A percentile compares a stretch with the other conserved stretches of the same genome.
Conservation (phyloP, 352 stramenopile species). For the Phytopythium aichiense region DNA sequence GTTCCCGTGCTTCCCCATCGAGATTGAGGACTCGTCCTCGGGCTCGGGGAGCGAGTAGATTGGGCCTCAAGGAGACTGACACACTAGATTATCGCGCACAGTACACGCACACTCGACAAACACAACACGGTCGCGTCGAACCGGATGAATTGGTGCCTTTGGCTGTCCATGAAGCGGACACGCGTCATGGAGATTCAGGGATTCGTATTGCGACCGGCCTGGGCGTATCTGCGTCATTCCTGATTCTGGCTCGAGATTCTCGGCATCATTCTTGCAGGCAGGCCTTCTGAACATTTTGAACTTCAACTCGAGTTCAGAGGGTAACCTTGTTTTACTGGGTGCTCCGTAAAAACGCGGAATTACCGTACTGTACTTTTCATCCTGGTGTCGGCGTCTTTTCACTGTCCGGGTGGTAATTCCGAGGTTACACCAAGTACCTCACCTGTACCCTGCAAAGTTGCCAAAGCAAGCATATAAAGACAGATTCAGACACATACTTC, state of each 20-base stretch:
- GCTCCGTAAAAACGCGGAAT: background rate
- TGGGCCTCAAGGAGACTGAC: background rate
- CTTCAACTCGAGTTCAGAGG: too few relatives aligned
- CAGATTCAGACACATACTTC: too few relatives aligned
- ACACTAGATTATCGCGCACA: constrained; percentile 1
- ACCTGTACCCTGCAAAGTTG: too few relatives aligned
- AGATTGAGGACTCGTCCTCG: constrained; percentile 19
- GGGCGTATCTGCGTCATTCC: too few relatives aligned
- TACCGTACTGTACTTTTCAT: background rate
- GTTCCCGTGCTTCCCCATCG: constrained; percentile 60
- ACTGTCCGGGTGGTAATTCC: background rate
- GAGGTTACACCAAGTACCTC: background rate
- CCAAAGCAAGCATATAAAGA: too few relatives aligned
- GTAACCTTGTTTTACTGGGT: too few relatives aligned
- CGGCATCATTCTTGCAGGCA: too few relatives aligned
- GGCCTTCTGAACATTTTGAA: too few relatives aligned
- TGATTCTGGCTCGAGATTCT: too few relatives aligned
- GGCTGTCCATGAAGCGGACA: background rate
- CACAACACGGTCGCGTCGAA: background rate
- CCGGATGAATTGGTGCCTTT: background rate
- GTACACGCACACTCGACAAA: background rate
- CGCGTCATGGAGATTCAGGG: background rate
- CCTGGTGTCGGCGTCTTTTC: background rate
- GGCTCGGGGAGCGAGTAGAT: background rate
- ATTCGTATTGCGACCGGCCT: background rate